Percentiles rank a stretch among this genome's conserved stretches.
Evolutionary conservation across 1,284 basidiomycete genomes (phyloP).

Genomic region (Microbotryum violaceum): DNA sequence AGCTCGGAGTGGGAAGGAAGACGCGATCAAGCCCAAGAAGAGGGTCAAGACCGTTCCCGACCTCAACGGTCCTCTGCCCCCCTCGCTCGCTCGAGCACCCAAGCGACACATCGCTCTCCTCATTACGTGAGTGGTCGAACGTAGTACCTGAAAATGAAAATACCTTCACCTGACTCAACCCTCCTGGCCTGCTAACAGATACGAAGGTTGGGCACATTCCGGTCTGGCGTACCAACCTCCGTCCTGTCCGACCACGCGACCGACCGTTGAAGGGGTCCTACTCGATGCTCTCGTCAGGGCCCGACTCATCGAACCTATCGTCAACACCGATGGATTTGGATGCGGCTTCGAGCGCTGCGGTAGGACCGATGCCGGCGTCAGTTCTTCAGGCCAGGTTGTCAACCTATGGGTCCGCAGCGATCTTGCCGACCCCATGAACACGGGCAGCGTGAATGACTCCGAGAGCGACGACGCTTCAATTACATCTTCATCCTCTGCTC

Average conservation of each 20-base stretch:
- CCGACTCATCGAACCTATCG: conserved; percentile 58
- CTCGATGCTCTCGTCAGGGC: conserved; percentile 68
- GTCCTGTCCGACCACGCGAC: conserved; percentile 54
- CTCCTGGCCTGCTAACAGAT: conserved; percentile 43
- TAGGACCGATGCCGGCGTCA: conserved; percentile 89
- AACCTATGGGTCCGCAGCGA: conserved; percentile 77
- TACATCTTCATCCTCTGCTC: not conserved
- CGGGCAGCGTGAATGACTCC: conserved; percentile 28
- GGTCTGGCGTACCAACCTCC: conserved; percentile 73
- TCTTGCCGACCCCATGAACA: conserved; percentile 28
- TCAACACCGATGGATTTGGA: conserved; percentile 54
- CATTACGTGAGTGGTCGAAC: conserved; percentile 16
- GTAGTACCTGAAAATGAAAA: not conserved
- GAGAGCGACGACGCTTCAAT: conserved; percentile 17
- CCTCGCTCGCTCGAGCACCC: conserved; percentile 23
- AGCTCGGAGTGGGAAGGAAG: not conserved
- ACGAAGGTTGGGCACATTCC: conserved; percentile 84
- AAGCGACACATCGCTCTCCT: conserved; percentile 31
- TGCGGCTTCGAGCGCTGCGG: conserved; percentile 89
- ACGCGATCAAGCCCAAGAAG: conserved; percentile 4
- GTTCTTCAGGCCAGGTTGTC: conserved; percentile 87
- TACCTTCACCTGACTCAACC: not conserved
- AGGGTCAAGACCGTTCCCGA: not conserved
- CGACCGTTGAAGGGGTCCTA: conserved; percentile 84
- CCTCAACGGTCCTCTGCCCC: conserved; percentile 18